Percentiles rank a stretch among this genome's conserved stretches.
Conservation (phyloP, 78 protist species). For the Creolimax fragrantissima region DNA sequence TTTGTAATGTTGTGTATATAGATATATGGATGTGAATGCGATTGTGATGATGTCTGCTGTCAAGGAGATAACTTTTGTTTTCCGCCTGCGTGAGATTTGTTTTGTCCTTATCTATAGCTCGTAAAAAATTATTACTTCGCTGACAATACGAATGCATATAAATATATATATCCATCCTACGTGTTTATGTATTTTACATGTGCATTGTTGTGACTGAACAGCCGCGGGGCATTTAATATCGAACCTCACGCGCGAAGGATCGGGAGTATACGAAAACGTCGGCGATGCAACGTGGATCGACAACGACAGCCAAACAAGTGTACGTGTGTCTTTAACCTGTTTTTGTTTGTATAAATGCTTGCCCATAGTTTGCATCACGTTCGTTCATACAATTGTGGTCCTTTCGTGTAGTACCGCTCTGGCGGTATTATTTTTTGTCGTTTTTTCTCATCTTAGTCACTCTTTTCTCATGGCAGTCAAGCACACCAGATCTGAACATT, state of each 20-base stretch:
- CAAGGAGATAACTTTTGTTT: neutral
- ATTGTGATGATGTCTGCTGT: neutral
- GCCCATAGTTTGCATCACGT: too few relatives aligned
- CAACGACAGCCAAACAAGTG: neutral
- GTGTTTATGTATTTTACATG: neutral
- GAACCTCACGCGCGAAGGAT: too few relatives aligned
- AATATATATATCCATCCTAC: neutral
- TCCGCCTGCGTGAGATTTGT: neutral
- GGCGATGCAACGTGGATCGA: too few relatives aligned
- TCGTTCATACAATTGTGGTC: too few relatives aligned
- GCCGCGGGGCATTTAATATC: too few relatives aligned
- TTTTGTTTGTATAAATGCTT: neutral
- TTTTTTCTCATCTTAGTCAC: too few relatives aligned
- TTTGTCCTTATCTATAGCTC: neutral
- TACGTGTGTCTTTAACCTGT: neutral
- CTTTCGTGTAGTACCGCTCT: too few relatives aligned
- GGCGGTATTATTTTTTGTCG: too few relatives aligned
- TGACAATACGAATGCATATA: neutral
- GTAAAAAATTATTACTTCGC: neutral
- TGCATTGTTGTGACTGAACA: too few relatives aligned
- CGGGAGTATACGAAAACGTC: too few relatives aligned
- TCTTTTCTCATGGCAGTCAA: too few relatives aligned
- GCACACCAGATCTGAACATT: too few relatives aligned
- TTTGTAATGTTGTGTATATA: neutral
- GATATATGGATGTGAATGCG: neutral